Evolutionary conservation across 1,284 basidiomycete species (phyloP).

Genomic region (Malassezia furfur): DNA sequence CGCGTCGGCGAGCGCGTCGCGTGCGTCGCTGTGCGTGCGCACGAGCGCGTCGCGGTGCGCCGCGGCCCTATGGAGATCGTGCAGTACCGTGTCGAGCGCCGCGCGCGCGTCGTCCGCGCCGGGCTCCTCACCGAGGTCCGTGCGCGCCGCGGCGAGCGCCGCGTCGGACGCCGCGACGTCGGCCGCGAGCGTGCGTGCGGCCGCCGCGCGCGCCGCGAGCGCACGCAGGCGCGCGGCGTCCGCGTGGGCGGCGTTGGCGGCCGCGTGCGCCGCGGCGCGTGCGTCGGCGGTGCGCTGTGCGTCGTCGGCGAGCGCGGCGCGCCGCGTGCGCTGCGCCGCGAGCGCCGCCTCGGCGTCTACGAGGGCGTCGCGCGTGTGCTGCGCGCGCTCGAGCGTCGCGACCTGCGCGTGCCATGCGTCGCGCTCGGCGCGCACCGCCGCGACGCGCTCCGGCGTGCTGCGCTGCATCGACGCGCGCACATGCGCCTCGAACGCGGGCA

Average conservation of each 20-base stretch:
- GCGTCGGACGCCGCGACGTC: not conserved
- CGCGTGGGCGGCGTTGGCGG: slow-evolving; percentile 37
- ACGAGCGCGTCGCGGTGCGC: not conserved
- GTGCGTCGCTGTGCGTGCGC: not conserved
- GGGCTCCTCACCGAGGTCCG: not conserved
- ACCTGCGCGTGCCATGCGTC: slow-evolving; percentile 9
- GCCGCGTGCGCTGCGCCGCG: not conserved
- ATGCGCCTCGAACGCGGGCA: slow-evolving; percentile 13
- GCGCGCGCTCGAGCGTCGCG: not conserved
- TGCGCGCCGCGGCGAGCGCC: not conserved
- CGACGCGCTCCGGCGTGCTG: slow-evolving; percentile 8
- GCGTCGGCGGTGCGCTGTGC: slow-evolving; percentile 30
- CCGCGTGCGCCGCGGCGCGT: slow-evolving; percentile 47
- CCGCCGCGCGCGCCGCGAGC: slow-evolving; percentile 27
- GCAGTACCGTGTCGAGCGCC: not conserved
- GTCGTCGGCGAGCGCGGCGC: not conserved
- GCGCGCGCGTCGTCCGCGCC: not conserved
- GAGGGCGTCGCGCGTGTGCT: not conserved
- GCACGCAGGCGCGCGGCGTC: slow-evolving; percentile 20
- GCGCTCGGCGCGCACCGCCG: slow-evolving; percentile 3
- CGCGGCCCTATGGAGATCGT: not conserved
- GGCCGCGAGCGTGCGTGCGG: slow-evolving; percentile 35
- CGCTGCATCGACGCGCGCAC: slow-evolving; percentile 8
- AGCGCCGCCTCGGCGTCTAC: not conserved
- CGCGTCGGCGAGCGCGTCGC: not conserved